These are phyloP conservation scores for Metschnikowia baotianmanensis DNA, from an alignment of 805 yeast genomes.

Conservation along the genomic window DNA sequence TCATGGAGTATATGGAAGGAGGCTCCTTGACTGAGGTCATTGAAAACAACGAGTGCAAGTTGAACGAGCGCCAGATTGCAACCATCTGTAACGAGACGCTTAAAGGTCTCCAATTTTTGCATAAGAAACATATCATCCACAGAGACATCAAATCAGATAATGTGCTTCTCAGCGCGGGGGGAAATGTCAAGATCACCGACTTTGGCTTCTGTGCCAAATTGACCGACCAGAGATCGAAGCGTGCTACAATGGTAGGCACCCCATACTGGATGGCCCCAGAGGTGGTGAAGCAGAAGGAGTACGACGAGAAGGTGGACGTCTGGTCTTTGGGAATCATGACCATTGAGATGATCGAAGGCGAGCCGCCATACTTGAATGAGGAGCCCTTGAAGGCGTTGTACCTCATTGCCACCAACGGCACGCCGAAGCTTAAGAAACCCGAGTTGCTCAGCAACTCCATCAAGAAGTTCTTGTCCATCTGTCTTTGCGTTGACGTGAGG, in stretches of 20 bases:
- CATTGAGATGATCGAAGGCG: constrained; percentile 83
- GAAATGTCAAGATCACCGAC: constrained; percentile 46
- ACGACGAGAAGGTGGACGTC: constrained; percentile 78
- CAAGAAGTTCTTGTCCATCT: constrained; percentile 82
- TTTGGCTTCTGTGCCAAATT: constrained; percentile 61
- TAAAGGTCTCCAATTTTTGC: constrained; percentile 88
- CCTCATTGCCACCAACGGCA: constrained; percentile 76
- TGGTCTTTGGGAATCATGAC: constrained; percentile 87
- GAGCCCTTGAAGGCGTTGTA: constrained; percentile 76
- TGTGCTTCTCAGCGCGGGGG: constrained; percentile 42
- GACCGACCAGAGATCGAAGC: constrained; percentile 66
- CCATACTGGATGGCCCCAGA: constrained; percentile 94
- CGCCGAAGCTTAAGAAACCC: constrained; percentile 70
- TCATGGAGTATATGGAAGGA: constrained; percentile 99
- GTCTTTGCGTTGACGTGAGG: constrained; percentile 91
- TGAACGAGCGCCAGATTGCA: constrained; percentile 87
- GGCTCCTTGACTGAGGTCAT: constrained; percentile 96
- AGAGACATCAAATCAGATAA: constrained; percentile 47
- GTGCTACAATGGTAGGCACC: constrained; percentile 86
- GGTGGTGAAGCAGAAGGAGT: constrained; percentile 75
- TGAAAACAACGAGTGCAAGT: constrained; percentile 70
- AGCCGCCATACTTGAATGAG: constrained; percentile 80
- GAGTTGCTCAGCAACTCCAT: constrained; percentile 69
- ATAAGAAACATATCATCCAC: constrained; percentile 88
- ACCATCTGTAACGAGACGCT: constrained; percentile 88